These are phyloP conservation scores for Cyclostephanos invisitatus DNA, from an alignment of 108 stramenopile species.

Conservation along the genomic window DNA sequence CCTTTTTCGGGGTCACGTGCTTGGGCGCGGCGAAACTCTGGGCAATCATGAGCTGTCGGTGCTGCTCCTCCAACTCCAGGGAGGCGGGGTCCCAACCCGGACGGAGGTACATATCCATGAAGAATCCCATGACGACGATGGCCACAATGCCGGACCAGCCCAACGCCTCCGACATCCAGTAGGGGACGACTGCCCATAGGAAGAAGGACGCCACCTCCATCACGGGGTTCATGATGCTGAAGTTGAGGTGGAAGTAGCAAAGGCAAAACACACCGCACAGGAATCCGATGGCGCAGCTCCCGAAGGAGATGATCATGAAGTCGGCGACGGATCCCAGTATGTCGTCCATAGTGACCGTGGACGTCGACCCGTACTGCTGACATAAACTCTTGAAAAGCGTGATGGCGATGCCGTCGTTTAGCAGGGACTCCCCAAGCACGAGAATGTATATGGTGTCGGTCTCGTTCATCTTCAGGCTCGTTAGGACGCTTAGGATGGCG, in stretches of 20 bases:
- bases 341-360: slow-evolving; percentile 31
- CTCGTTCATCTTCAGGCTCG: slow-evolving; percentile 45
- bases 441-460: slow-evolving; percentile 63
- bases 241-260: slow-evolving; percentile 81
- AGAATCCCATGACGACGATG: slow-evolving; percentile 76
- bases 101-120: slow-evolving; percentile 64
- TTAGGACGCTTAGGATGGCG: slow-evolving; percentile 56
- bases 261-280: slow-evolving; percentile 63
- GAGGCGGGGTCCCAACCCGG: slow-evolving; percentile 42
- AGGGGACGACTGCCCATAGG: slow-evolving; percentile 87
- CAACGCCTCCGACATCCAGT: slow-evolving; percentile 89
- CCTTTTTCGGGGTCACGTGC: background rate
- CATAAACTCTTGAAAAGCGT: slow-evolving; percentile 60
- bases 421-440: slow-evolving; percentile 75
- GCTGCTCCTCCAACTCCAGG: slow-evolving; percentile 27
- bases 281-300: slow-evolving; percentile 80
- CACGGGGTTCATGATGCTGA: slow-evolving; percentile 67
- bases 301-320: slow-evolving; percentile 73
- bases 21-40: background rate
- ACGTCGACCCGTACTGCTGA: slow-evolving; percentile 37
- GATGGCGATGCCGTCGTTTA: slow-evolving; percentile 83
- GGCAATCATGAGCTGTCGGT: slow-evolving; percentile 5
- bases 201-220: slow-evolving; percentile 89
- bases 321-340: slow-evolving; percentile 44
- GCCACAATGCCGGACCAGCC: slow-evolving; percentile 72